phyloP scores from a whole-genome alignment of 1,139 yeast genomes.

The Saccharomycopsis crataegensis region DNA sequence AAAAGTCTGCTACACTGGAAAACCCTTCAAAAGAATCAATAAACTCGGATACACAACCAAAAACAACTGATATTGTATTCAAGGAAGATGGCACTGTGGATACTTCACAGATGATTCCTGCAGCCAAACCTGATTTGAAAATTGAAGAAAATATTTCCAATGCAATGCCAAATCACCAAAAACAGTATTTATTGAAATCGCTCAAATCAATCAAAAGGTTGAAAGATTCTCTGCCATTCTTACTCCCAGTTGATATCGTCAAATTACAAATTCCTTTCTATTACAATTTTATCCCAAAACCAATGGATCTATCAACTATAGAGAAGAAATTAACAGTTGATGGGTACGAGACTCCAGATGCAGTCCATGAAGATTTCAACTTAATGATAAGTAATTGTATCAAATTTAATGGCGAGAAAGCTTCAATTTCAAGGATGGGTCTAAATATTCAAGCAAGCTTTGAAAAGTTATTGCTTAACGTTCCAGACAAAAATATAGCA shows the following conservation, averaged over 20 bases:
- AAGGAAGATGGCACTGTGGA: slow-evolving; percentile 12
- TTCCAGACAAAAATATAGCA: slow-evolving; percentile 74
- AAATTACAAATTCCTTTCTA: slow-evolving; percentile 88
- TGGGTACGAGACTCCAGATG: slow-evolving; percentile 65
- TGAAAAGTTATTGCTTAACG: slow-evolving; percentile 85
- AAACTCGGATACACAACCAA: not conserved
- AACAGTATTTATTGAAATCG: slow-evolving; percentile 49
- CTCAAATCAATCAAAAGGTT: slow-evolving; percentile 79
- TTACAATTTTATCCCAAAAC: slow-evolving; percentile 72
- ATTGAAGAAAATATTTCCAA: slow-evolving; percentile 55
- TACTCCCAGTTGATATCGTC: slow-evolving; percentile 83
- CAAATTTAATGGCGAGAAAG: slow-evolving; percentile 75
- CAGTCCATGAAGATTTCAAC: slow-evolving; percentile 73
- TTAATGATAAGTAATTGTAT: slow-evolving; percentile 78
- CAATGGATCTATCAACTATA: slow-evolving; percentile 91
- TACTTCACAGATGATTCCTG: slow-evolving; percentile 39
- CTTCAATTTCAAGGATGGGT: slow-evolving; percentile 87
- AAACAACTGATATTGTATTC: not conserved
- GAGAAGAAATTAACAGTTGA: slow-evolving; percentile 66
- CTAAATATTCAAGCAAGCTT: slow-evolving; percentile 83
- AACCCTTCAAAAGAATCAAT: too few relatives aligned
- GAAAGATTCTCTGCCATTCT: slow-evolving; percentile 88
- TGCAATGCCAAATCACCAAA: slow-evolving; percentile 86
- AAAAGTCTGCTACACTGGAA: too few relatives aligned
- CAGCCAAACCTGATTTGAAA: slow-evolving; percentile 74